These are phyloP conservation scores for Tubosaeta sp. DNA, from an alignment of 768 basidiomycete genomes.

Conservation along the genomic window DNA sequence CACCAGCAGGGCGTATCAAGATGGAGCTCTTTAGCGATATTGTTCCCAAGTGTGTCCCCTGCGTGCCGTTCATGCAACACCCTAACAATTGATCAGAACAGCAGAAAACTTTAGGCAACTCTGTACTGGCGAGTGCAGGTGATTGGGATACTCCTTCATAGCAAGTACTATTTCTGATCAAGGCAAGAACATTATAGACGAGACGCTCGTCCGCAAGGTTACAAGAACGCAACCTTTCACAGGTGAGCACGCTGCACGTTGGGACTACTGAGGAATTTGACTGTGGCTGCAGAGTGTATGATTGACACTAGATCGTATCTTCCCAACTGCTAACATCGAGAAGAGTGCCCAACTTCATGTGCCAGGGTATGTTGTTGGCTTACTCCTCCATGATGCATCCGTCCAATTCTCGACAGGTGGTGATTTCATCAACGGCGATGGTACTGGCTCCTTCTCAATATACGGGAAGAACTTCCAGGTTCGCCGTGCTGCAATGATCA, in stretches of 20 bases:
- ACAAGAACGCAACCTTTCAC: conserved; percentile 89
- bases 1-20: conserved; percentile 90
- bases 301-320: conserved; percentile 2
- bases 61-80: not conserved
- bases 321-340: conserved; percentile 4
- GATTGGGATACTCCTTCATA: conserved; percentile 15
- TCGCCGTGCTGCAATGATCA: conserved; percentile 15
- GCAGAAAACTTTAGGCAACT: conserved; percentile 98
- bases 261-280: conserved; percentile 9
- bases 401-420: conserved; percentile 52
- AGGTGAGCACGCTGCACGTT: conserved; percentile 47
- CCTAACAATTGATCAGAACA: conserved; percentile 50
- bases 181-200: conserved; percentile 18
- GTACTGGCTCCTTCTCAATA: conserved; percentile 95
- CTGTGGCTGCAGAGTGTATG: conserved; percentile 60
- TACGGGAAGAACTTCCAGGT: conserved; percentile 94
- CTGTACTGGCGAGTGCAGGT: conserved; percentile 97
- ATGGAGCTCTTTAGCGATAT: conserved; percentile 98
- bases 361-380: conserved; percentile 57
- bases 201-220: conserved; percentile 84
- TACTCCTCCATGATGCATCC: not conserved
- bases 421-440: conserved; percentile 92
- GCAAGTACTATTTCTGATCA: conserved; percentile 4
- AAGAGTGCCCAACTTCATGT: conserved; percentile 93
- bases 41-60: conserved; percentile 74